phyloP scores from a whole-genome alignment of 805 yeast genomes.

The Saccharomycopsis oosterbeekiorum region DNA sequence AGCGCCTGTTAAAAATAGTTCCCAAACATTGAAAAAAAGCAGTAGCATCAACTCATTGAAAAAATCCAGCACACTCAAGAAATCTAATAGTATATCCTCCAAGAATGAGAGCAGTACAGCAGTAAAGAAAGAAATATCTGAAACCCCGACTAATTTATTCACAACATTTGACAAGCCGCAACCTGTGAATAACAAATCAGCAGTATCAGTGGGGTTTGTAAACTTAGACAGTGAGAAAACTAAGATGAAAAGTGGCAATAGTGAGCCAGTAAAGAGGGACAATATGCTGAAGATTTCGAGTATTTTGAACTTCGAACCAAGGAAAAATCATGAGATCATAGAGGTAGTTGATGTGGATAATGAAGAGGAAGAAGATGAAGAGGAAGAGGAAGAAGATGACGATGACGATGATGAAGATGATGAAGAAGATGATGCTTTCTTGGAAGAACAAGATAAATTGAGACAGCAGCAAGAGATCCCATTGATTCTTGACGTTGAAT shows the following conservation, averaged over 20 bases:
- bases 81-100: background rate
- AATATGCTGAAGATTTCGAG: constrained; percentile 3
- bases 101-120: background rate
- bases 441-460: constrained; percentile 10
- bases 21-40: background rate
- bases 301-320: background rate
- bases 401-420: constrained; percentile 16
- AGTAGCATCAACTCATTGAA: background rate
- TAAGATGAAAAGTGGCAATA: background rate
- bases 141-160: background rate
- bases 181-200: constrained; percentile 1
- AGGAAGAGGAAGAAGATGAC: background rate
- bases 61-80: background rate
- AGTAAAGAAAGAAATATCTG: background rate
- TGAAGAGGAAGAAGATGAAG: constrained; percentile 10
- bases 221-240: background rate
- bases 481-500: constrained; percentile 46
- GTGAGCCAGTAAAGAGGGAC: background rate
- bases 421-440: constrained; percentile 13
- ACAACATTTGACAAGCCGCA: constrained; percentile 3
- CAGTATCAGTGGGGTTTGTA: background rate
- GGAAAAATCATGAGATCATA: background rate
- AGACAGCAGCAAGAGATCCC: constrained; percentile 32
- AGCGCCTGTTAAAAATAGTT: background rate
- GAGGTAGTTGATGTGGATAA: constrained; percentile 10